Base-by-base conservation (phyloP, 2,329 filamentous ascomycete genomes). In the Cyclaneusma minus region DNA sequence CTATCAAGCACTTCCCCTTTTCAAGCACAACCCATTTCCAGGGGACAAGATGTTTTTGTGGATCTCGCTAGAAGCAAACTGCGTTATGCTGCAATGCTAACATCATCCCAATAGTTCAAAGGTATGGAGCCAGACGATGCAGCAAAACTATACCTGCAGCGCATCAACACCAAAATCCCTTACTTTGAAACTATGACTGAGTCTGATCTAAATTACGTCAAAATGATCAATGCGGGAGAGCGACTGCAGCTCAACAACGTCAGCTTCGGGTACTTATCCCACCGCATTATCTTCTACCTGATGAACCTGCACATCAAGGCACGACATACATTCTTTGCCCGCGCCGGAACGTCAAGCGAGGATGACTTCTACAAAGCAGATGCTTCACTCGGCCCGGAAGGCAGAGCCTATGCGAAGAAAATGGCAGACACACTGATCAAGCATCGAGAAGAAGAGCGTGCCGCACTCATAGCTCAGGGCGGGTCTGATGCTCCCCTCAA, bases 181-280 rank as follows among this genome's bases (percentile, higher is more conserved):
- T 76, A 87, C 32, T 98, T 93, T 41, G 85, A 98, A 55, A 92
- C 83, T 1, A 95, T 98, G 84, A 68, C 85, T 42, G 89, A 98
- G 50, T 64, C 67, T 16, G 85, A 95, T 38, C 64, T 98, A 35
- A 93, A 95, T 49, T 98, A 87, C 55, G 87, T 98, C 56, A 94
- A 93, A 59, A 94, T 98, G 87, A 92, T 95, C 49, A 98, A 98
- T 41, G 89, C 89, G 6, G 89, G 89, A 22, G 73, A 87, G 45
- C 74, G 83, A 39, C 78, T 98, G 45, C 78, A 87, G 41, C 87
- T 95, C 53, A 98, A 98, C 57, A 94, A 95, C 39, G 81, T 89
- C 48, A 85, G 78, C 45, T 95, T 98, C 51, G 87, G 85, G 41
- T 98, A 98, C 47, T 66, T 98, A 16, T 92, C 85, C 1, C 85